These are phyloP conservation scores for Zoysia pacifica DNA, from an alignment of 176 grass and related monocot species.

Conservation along the genomic window DNA sequence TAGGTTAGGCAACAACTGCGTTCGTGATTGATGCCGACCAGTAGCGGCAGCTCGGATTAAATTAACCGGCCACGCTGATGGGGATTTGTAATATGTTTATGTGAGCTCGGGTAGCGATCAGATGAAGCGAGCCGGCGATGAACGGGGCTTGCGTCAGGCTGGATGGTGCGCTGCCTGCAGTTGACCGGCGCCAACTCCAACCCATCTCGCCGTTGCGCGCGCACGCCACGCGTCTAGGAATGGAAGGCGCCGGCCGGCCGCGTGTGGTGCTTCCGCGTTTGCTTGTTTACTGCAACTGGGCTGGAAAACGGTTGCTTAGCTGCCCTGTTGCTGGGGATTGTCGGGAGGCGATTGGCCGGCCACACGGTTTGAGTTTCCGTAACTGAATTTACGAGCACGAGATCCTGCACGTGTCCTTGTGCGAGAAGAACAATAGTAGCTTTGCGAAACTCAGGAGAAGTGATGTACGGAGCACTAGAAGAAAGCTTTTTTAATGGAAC, in stretches of 20 bases:
- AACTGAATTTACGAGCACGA: not conserved
- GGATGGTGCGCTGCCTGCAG: not conserved
- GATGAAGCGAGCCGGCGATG: slow-evolving; percentile 1
- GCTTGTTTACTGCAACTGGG: slow-evolving; percentile 46
- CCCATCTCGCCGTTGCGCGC: not conserved
- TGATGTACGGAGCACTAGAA: no score
- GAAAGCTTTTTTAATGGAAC: no score
- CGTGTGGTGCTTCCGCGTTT: not conserved
- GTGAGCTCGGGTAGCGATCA: slow-evolving; percentile 21
- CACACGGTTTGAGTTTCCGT: not conserved
- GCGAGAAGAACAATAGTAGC: not conserved
- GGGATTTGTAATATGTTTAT: not conserved
- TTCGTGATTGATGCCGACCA: slow-evolving; percentile 43
- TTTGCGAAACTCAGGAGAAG: no score
- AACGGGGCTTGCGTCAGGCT: slow-evolving; percentile 16
- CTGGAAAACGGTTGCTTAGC: not conserved
- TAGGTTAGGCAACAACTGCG: slow-evolving; percentile 2
- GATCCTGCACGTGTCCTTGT: not conserved
- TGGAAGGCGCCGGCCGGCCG: slow-evolving; percentile 19
- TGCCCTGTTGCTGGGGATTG: not conserved
- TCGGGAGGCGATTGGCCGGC: not conserved
- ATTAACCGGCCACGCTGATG: not conserved
- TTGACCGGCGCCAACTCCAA: slow-evolving; percentile 48
- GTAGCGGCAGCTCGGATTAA: slow-evolving; percentile 24
- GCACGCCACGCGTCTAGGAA: not conserved